phyloP scores from a whole-genome alignment of 2,329 filamentous ascomycete genomes.

The Nigrospora sphaerica region DNA sequence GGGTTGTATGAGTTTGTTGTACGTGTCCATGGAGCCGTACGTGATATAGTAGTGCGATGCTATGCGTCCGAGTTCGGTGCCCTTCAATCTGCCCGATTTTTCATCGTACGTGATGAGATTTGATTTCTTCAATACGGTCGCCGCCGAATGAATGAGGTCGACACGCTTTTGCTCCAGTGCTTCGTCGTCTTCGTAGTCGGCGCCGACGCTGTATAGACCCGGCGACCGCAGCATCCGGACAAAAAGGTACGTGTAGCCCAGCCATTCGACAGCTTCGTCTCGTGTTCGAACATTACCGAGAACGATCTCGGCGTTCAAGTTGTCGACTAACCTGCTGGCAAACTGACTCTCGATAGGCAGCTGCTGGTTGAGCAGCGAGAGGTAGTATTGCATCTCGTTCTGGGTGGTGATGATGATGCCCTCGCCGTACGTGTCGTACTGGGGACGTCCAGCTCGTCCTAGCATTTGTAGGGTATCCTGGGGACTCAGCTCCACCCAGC shows the following conservation, averaged over 20 bases:
- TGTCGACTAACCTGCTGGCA: conserved; percentile 87
- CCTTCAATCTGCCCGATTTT: conserved; percentile 79
- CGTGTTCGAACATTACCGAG: conserved; percentile 85
- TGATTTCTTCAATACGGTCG: conserved; percentile 76
- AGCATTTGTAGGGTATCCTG: conserved; percentile 99
- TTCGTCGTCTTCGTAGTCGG: conserved; percentile 90
- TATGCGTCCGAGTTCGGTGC: conserved; percentile 90
- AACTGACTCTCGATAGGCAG: conserved; percentile 96
- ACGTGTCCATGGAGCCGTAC: conserved; percentile 91
- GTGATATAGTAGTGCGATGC: conserved; percentile 99
- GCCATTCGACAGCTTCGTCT: conserved; percentile 97
- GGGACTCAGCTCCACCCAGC: conserved; percentile 94
- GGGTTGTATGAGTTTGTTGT: conserved; percentile 91
- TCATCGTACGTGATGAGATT: conserved; percentile 93
- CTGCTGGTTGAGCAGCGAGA: conserved; percentile 94
- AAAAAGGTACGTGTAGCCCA: conserved; percentile 96
- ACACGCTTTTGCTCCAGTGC: conserved; percentile 93
- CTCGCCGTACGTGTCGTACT: conserved; percentile 96
- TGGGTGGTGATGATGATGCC: conserved; percentile 98
- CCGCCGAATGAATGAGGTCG: conserved; percentile 93
- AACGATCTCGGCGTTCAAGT: conserved; percentile 92
- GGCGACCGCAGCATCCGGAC: conserved; percentile 96
- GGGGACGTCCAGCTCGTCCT: conserved; percentile 89
- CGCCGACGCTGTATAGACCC: conserved; percentile 88
- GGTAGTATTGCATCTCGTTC: conserved; percentile 91